A percentile compares a stretch with the other conserved stretches of the same genome.
Evolutionary conservation across 2,329 filamentous ascomycete species (phyloP).

Genomic region (Metarhizium anisopliae): DNA sequence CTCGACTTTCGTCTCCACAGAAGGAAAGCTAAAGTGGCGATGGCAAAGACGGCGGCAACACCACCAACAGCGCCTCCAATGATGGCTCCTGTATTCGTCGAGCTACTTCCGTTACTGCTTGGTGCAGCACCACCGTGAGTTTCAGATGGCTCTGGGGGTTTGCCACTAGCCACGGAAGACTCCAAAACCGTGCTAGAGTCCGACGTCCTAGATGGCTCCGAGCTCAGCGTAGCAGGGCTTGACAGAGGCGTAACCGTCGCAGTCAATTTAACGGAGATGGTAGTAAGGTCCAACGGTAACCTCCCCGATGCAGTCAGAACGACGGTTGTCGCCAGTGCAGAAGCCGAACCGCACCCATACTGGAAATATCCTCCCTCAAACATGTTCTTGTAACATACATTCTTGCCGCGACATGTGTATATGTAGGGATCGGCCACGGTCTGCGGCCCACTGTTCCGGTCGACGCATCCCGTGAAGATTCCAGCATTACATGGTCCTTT

Average conservation of each 20-base stretch:
- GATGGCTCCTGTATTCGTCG: constrained; percentile 37
- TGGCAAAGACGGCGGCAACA: constrained; percentile 33
- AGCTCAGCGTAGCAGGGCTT: constrained; percentile 32
- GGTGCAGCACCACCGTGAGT: constrained; percentile 17
- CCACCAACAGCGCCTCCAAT: constrained; percentile 47
- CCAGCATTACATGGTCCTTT: constrained; percentile 40
- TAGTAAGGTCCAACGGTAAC: constrained; percentile 23
- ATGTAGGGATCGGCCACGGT: constrained; percentile 46
- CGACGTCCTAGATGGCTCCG: constrained; percentile 9
- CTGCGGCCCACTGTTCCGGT: constrained; percentile 39
- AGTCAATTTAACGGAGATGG: constrained; percentile 32
- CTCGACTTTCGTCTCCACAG: constrained; percentile 27
- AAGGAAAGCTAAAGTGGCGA: constrained; percentile 33
- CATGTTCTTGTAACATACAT: constrained; percentile 46
- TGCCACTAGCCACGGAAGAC: neutral
- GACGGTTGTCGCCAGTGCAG: constrained; percentile 39
- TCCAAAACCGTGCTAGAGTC: neutral
- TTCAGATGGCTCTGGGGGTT: constrained; percentile 9
- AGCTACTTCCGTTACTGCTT: constrained; percentile 15
- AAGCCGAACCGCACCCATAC: constrained; percentile 45
- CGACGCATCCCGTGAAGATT: constrained; percentile 49
- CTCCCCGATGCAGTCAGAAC: constrained; percentile 35
- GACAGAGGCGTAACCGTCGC: constrained; percentile 27
- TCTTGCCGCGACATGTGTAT: constrained; percentile 41
- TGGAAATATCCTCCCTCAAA: constrained; percentile 48